Evolutionary conservation across 768 basidiomycete genomes (phyloP).

Genomic region (Podaxis sp.): DNA sequence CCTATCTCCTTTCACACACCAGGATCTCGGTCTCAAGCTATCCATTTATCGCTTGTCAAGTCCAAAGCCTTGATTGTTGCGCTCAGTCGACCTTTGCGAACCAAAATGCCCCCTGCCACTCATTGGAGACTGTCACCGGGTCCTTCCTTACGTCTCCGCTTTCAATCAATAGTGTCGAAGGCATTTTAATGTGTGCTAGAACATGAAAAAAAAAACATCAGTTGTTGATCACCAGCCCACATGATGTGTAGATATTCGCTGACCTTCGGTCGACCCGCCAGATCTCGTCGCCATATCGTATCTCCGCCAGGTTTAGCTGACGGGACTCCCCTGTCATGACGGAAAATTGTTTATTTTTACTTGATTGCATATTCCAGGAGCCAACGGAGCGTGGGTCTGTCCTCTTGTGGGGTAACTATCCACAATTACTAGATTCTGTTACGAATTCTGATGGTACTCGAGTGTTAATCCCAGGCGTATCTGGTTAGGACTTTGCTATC

Average conservation of each 20-base stretch:
- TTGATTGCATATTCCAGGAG: slow-evolving; percentile 1
- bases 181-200: neutral
- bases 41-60: neutral
- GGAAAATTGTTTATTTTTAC: slow-evolving; percentile 11
- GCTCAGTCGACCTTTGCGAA: neutral
- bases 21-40: neutral
- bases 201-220: neutral
- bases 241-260: neutral
- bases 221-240: neutral
- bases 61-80: neutral
- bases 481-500: neutral
- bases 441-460: slow-evolving; percentile 9
- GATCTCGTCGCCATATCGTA: slow-evolving; percentile 9
- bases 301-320: slow-evolving; percentile 6
- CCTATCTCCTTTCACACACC: slow-evolving; percentile 8
- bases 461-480: slow-evolving; percentile 5
- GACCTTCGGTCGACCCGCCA: neutral
- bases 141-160: neutral
- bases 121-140: neutral
- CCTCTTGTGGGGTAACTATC: slow-evolving; percentile 2
- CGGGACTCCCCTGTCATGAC: slow-evolving; percentile 12
- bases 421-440: neutral
- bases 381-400: neutral
- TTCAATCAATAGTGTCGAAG: neutral
- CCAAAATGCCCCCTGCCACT: neutral